These are phyloP conservation scores for Pholiota conissans DNA, from an alignment of 768 basidiomycete species.

Conservation along the genomic window DNA sequence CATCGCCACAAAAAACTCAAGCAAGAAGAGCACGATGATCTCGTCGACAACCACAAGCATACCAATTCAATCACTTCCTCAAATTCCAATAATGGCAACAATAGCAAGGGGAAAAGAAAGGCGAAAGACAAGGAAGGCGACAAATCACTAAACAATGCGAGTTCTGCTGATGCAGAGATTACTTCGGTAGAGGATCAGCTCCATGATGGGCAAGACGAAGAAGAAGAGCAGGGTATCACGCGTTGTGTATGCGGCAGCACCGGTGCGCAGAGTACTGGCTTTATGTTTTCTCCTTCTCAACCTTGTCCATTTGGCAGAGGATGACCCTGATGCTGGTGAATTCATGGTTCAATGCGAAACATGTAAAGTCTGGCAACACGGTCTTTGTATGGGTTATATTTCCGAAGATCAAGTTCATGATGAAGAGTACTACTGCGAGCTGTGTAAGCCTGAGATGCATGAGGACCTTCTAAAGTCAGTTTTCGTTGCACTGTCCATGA, in stretches of 20 bases:
- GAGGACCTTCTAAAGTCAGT: slow-evolving; percentile 77
- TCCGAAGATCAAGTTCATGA: slow-evolving; percentile 70
- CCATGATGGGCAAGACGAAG: slow-evolving; percentile 51
- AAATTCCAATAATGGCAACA: slow-evolving; percentile 31
- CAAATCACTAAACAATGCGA: slow-evolving; percentile 27
- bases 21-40: slow-evolving; percentile 72
- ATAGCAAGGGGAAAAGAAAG: slow-evolving; percentile 58
- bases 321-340: slow-evolving; percentile 82
- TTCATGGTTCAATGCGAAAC: slow-evolving; percentile 98
- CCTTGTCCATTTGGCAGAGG: slow-evolving; percentile 44
- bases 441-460: slow-evolving; percentile 87
- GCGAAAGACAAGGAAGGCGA: slow-evolving; percentile 64
- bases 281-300: slow-evolving; percentile 20
- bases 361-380: slow-evolving; percentile 99
- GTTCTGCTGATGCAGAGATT: slow-evolving; percentile 23
- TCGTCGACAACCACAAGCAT: slow-evolving; percentile 56
- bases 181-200: slow-evolving; percentile 33
- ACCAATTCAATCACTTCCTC: slow-evolving; percentile 30
- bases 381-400: slow-evolving; percentile 92
- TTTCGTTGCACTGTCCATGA: slow-evolving; percentile 11
- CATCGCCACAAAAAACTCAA: slow-evolving; percentile 63
- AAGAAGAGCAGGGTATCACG: slow-evolving; percentile 67
- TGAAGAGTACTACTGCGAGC: slow-evolving; percentile 92
- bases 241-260: slow-evolving; percentile 86
- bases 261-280: slow-evolving; percentile 44